Evolutionary conservation across 2,329 filamentous ascomycete genomes (phyloP), one percentile per base, ranked within the genome.

Genomic region (Aspergillus pseudoterreus): DNA sequence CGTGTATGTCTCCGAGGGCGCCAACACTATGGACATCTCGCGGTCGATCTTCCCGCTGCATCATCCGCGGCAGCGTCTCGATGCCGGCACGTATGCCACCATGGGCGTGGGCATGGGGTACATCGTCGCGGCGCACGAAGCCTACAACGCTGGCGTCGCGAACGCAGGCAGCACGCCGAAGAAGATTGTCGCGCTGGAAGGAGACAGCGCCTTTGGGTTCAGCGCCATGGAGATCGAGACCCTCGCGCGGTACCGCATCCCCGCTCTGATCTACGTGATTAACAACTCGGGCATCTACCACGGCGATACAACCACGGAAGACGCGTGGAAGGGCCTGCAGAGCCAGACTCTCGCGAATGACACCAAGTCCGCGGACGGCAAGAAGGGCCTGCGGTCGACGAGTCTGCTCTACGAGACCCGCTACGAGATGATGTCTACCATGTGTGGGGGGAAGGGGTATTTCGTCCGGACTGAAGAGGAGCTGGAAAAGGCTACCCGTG

Each of bases 11-110:
- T 80, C 78, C 1, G 80, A 83, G 66, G 80, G 81, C 6, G 79
- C 81, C 8, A 82, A 82, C 59, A 82, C 80, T 6, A 84, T 83
- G 81, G 81, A 83, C 57, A 82, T 83, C 48, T 81, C 78, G 2
- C 76, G 81, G 17, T 78, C 76, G 11, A 71, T 76, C 41, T 83
- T 83, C 60, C 72, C 77, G 0, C 70, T 83, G 15, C 70, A 79
- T 27, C 72, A 81, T 56, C 80, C 80, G 2, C 75, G 81, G 15
- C 73, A 80, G 14, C 75, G 78, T 19, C 74, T 84, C 19, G 81
- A 83, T 62, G 80, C 81, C 3, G 80, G 80, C 1, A 82, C 80
- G 0, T 78, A 81, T 53, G 81, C 79, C 4, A 83, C 80, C 1
- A 83, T 83, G 81, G 81, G 81, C 1, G 76, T 83, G 0, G 80